A percentile compares a stretch with the other conserved stretches of the same genome.
Conservation (phyloP, 192 early-diverging fungal genomes). For the Coemansia sp. region DNA sequence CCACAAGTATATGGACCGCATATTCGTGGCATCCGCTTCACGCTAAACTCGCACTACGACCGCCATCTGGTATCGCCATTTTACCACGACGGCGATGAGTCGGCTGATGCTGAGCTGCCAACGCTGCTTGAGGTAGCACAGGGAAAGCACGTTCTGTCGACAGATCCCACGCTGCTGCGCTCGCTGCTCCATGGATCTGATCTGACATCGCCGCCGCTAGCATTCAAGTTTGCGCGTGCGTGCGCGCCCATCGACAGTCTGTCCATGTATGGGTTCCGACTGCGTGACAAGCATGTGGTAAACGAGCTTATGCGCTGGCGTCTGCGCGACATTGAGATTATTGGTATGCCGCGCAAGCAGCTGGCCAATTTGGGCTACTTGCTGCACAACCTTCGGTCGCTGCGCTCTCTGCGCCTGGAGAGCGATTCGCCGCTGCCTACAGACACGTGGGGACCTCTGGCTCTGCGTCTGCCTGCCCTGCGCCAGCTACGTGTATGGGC, state of each 20-base stretch:
- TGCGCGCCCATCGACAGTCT: constrained; percentile 45
- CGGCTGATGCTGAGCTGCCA: constrained; percentile 32
- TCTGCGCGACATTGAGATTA: constrained; percentile 42
- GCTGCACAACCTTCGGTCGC: constrained; percentile 28
- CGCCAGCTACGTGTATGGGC: constrained; percentile 46
- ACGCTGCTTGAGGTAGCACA: constrained; percentile 39
- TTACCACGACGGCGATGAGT: constrained; percentile 19
- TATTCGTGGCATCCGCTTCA: constrained; percentile 45
- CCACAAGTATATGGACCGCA: constrained; percentile 28
- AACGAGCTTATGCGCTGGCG: constrained; percentile 51
- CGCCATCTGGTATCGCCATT: constrained; percentile 25
- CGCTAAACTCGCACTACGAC: constrained; percentile 46
- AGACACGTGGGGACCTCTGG: constrained; percentile 36
- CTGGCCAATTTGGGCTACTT: constrained; percentile 39
- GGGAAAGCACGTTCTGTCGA: constrained; percentile 42
- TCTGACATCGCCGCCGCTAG: constrained; percentile 36
- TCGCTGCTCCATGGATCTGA: constrained; percentile 47
- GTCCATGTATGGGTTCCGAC: constrained; percentile 43
- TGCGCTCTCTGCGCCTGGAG: constrained; percentile 40
- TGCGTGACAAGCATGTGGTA: constrained; percentile 45
- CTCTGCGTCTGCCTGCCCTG: constrained; percentile 25
- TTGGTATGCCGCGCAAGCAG: constrained; percentile 48
- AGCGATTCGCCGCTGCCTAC: constrained; percentile 36
- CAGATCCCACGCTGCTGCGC: constrained; percentile 32
- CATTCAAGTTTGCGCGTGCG: constrained; percentile 43